These are phyloP conservation scores for Crotalaria pallida DNA, from an alignment of 306 rosid species.

Conservation along the genomic window DNA sequence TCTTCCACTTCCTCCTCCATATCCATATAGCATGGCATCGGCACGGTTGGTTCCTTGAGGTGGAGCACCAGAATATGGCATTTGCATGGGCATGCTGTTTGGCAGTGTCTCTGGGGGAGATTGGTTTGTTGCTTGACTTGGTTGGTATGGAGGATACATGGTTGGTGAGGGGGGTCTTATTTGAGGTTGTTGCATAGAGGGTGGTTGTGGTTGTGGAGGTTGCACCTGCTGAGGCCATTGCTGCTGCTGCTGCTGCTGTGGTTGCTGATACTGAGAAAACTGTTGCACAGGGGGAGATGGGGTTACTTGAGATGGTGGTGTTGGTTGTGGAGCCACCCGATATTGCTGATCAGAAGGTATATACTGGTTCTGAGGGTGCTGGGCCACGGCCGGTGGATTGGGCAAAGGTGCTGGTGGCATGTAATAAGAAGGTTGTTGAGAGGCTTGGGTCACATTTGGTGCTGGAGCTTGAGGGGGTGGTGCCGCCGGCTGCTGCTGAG, in stretches of 20 bases:
- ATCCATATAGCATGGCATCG: slow-evolving; percentile 61
- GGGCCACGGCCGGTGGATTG: slow-evolving; percentile 46
- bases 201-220: slow-evolving; percentile 57
- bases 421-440: slow-evolving; percentile 74
- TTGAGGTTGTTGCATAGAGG: slow-evolving; percentile 50
- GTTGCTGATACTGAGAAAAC: no score
- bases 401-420: slow-evolving; percentile 52
- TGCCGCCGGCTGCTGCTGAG: slow-evolving; percentile 49
- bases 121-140: slow-evolving; percentile 56
- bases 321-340: slow-evolving; percentile 50
- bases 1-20: slow-evolving; percentile 55
- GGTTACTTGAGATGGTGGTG: slow-evolving; percentile 57
- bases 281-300: slow-evolving; percentile 63
- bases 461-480: slow-evolving; percentile 53
- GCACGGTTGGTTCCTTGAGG: slow-evolving; percentile 56
- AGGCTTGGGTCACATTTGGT: slow-evolving; percentile 45
- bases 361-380: slow-evolving; percentile 62
- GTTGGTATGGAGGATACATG: slow-evolving; percentile 60
- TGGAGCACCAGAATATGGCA: slow-evolving; percentile 64
- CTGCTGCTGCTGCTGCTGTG: no score
- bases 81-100: slow-evolving; percentile 89
- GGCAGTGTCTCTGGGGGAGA: slow-evolving; percentile 61
- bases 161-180: slow-evolving; percentile 30
- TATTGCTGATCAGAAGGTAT: slow-evolving; percentile 69
- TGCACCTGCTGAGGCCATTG: no score